Conservation (phyloP, 148 eudicot species). For the Vaccinium corymbosum region DNA sequence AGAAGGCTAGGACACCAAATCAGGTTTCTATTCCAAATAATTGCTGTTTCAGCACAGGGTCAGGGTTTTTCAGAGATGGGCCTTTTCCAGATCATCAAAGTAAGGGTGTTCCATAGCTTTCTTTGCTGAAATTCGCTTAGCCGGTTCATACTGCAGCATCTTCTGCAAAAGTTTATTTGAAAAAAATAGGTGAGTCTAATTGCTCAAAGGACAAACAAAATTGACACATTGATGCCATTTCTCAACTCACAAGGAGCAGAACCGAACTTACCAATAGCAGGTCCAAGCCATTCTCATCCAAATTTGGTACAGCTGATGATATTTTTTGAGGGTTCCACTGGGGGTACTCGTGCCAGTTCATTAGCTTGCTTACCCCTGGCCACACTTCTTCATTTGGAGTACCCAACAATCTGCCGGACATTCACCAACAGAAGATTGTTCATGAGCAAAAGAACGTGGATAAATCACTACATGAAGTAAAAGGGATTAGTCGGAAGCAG, state of each 20-base stretch:
- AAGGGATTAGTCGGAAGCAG: neutral
- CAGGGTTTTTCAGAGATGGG: conserved; percentile 28
- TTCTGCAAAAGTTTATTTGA: conserved; percentile 42
- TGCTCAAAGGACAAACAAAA: neutral
- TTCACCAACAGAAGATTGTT: neutral
- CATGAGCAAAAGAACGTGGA: neutral
- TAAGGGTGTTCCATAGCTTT: conserved; percentile 91
- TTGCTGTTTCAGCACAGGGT: neutral
- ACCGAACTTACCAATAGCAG: conserved; percentile 55
- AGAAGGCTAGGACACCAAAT: neutral
- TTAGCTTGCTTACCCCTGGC: conserved; percentile 84
- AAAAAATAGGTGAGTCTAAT: neutral
- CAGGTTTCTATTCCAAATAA: neutral
- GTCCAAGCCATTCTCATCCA: conserved; percentile 64
- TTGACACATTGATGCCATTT: neutral
- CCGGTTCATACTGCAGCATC: conserved; percentile 82
- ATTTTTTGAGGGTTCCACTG: conserved; percentile 77
- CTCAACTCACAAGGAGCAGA: neutral
- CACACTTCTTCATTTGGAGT: conserved; percentile 90
- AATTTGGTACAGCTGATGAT: conserved; percentile 56
- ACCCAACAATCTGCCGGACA: conserved; percentile 59
- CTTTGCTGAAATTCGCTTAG: conserved; percentile 84
- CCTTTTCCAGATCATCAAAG: conserved; percentile 61
- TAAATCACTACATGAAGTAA: neutral
- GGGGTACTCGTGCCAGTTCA: conserved; percentile 96